A percentile compares a stretch with the other conserved stretches of the same genome.
Evolutionary conservation across 768 basidiomycete genomes (phyloP).

Genomic region (Collybia nuda): DNA sequence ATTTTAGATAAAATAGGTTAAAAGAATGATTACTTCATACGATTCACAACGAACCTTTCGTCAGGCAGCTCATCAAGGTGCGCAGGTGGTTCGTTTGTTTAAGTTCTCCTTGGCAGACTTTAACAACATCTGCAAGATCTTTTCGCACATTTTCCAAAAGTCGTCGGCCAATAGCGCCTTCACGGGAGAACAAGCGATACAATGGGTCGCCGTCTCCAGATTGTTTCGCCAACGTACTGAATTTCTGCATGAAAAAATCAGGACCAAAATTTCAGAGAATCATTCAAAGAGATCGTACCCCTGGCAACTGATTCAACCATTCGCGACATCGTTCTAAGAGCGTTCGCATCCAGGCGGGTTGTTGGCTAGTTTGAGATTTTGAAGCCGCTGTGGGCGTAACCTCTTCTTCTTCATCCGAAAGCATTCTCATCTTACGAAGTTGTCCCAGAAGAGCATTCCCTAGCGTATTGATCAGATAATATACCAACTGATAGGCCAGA

Average conservation of each 20-base stretch:
- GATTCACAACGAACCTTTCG: slow-evolving; percentile 62
- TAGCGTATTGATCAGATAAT: slow-evolving; percentile 26
- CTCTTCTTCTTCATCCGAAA: slow-evolving; percentile 84
- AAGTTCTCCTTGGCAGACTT: slow-evolving; percentile 81
- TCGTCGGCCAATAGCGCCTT: slow-evolving; percentile 76
- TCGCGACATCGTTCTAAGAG: slow-evolving; percentile 80
- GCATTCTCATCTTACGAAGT: slow-evolving; percentile 89
- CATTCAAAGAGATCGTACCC: slow-evolving; percentile 42
- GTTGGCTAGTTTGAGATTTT: slow-evolving; percentile 65
- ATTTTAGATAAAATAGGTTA: no score
- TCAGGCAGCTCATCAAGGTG: slow-evolving; percentile 85
- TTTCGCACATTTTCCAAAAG: slow-evolving; percentile 77
- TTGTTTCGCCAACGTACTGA: slow-evolving; percentile 65
- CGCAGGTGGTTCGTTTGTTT: slow-evolving; percentile 97
- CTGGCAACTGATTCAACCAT: slow-evolving; percentile 78
- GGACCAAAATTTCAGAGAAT: slow-evolving; percentile 7
- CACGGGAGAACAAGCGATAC: slow-evolving; percentile 85
- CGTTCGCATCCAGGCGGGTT: slow-evolving; percentile 94
- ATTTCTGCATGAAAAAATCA: slow-evolving; percentile 40
- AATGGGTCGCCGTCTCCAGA: slow-evolving; percentile 80
- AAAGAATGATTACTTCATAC: neutral
- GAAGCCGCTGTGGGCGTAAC: slow-evolving; percentile 48
- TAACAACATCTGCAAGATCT: slow-evolving; percentile 80
- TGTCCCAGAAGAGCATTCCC: slow-evolving; percentile 83
- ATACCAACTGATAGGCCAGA: neutral